phyloP scores from a whole-genome alignment of 441 rosid genomes.

The Kokia cookei region DNA sequence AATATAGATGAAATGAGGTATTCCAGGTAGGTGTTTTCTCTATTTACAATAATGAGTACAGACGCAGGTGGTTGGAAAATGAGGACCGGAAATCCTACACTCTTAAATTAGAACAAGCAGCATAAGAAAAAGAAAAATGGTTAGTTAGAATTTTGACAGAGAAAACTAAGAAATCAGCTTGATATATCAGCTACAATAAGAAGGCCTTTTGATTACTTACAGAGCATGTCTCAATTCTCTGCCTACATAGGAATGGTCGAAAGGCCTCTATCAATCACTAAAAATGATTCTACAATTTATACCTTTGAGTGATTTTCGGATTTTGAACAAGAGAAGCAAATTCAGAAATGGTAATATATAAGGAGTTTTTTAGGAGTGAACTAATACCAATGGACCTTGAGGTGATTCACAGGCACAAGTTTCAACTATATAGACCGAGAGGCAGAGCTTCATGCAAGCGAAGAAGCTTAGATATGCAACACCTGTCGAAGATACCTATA shows the following conservation, averaged over 20 bases:
- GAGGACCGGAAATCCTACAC: neutral
- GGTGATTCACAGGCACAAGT: neutral
- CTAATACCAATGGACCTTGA: neutral
- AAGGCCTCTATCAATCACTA: neutral
- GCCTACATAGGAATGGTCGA: neutral
- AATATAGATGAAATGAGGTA: neutral
- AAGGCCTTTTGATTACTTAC: slow-evolving; percentile 4
- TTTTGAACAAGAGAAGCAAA: neutral
- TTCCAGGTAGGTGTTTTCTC: neutral
- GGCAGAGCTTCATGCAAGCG: slow-evolving; percentile 8
- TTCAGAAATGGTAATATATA: neutral
- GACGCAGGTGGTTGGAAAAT: neutral
- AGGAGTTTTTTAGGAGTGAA: neutral
- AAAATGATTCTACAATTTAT: neutral
- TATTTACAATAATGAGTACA: neutral
- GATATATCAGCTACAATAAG: neutral
- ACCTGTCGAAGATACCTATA: slow-evolving; percentile 3
- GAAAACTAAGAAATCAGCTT: neutral
- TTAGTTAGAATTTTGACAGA: neutral
- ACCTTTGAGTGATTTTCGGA: neutral
- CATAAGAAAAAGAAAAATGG: neutral
- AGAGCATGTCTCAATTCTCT: neutral
- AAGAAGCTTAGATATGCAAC: slow-evolving; percentile 3
- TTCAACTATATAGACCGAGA: slow-evolving; percentile 4
- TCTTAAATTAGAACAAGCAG: neutral